phyloP scores from a whole-genome alignment of 768 basidiomycete species.

The Psilocybe subaeruginosa region DNA sequence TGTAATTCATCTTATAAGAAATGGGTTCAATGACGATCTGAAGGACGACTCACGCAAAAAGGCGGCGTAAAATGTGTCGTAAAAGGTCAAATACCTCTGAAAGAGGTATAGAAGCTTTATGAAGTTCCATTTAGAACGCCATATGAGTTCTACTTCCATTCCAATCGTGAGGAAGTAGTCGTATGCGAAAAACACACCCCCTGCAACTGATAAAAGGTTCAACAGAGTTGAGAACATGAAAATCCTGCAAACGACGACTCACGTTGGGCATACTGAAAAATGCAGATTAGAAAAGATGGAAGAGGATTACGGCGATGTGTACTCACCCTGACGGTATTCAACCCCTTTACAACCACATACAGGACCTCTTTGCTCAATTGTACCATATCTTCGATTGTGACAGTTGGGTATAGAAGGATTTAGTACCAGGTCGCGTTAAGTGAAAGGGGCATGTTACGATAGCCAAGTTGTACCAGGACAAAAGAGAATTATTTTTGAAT shows the following conservation, averaged over 20 bases:
- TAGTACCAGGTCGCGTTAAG: no score
- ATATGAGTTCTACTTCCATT: constrained; percentile 16
- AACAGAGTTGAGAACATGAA: background rate
- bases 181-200: background rate
- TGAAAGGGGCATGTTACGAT: no score
- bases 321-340: background rate
- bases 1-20: background rate
- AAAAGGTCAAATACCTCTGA: constrained; percentile 17
- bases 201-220: background rate
- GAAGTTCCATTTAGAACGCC: constrained; percentile 13
- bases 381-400: background rate
- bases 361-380: background rate
- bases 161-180: constrained; percentile 14
- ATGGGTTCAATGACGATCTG: background rate
- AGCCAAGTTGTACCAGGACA: no score
- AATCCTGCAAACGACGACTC: background rate
- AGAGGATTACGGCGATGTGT: background rate
- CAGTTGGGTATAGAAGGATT: background rate
- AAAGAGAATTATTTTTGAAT: no score
- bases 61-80: constrained; percentile 7
- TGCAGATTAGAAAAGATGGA: background rate
- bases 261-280: background rate
- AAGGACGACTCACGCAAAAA: constrained; percentile 10
- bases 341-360: background rate
- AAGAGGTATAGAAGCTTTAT: constrained; percentile 14